Conservation (phyloP, 1,284 basidiomycete genomes). For the Cryptococcus depauperatus region DNA sequence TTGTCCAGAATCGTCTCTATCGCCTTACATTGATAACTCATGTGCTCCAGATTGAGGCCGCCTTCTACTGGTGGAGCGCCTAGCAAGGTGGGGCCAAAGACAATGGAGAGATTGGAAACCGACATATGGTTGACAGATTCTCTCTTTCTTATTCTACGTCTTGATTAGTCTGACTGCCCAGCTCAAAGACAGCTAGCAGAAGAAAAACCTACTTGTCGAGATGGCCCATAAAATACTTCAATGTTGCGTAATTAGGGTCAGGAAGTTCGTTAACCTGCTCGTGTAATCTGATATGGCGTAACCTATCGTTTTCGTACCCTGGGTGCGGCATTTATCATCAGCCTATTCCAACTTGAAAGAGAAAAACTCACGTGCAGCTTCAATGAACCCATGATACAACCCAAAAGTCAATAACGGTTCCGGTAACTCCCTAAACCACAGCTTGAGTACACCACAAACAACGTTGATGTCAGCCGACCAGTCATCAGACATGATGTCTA, state of each 20-base stretch:
- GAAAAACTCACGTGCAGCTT: conserved; percentile 72
- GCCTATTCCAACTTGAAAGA: neutral
- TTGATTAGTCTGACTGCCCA: neutral
- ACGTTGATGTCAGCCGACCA: conserved; percentile 94
- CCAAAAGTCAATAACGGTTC: conserved; percentile 81
- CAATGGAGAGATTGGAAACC: conserved; percentile 85
- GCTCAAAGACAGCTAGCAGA: neutral
- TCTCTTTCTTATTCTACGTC: conserved; percentile 59
- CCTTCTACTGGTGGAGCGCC: conserved; percentile 51
- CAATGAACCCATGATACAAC: conserved; percentile 85
- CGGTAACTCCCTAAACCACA: conserved; percentile 94
- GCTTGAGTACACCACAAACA: conserved; percentile 83
- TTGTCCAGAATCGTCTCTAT: conserved; percentile 80
- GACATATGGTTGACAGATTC: conserved; percentile 85
- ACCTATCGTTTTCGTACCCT: conserved; percentile 88
- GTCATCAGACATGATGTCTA: conserved; percentile 78
- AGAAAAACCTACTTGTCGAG: conserved; percentile 60
- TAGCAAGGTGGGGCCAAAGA: conserved; percentile 93
- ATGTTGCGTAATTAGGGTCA: conserved; percentile 93
- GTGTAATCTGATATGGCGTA: conserved; percentile 89
- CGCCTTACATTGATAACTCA: conserved; percentile 65
- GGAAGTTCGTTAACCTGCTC: conserved; percentile 96
- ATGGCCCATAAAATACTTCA: conserved; percentile 94
- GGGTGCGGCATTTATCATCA: neutral
- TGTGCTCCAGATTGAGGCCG: conserved; percentile 52